These are phyloP conservation scores for Xylariaceae sp. DNA, from an alignment of 2,329 filamentous ascomycete species.

Conservation along the genomic window DNA sequence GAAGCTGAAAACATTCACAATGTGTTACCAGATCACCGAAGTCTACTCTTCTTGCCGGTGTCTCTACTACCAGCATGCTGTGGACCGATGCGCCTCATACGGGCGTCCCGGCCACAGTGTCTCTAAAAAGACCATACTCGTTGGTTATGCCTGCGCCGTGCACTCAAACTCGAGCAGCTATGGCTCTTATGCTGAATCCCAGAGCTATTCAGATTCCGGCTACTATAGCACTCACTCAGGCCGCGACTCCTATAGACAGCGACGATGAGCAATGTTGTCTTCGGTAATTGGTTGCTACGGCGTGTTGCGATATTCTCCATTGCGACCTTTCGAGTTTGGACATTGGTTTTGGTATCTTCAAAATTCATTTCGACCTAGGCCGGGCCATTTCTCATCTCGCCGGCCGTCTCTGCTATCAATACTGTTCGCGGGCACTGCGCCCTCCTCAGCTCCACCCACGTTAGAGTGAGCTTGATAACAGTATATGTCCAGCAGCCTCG, in stretches of 20 bases:
- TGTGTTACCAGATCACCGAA: slow-evolving; percentile 87
- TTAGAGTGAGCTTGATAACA: slow-evolving; percentile 14
- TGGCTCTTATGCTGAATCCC: slow-evolving; percentile 37
- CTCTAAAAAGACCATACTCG: slow-evolving; percentile 71
- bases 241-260: slow-evolving; percentile 37
- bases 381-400: slow-evolving; percentile 28
- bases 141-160: slow-evolving; percentile 71
- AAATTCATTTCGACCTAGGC: slow-evolving; percentile 37
- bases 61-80: slow-evolving; percentile 80
- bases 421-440: slow-evolving; percentile 42
- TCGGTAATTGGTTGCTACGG: slow-evolving; percentile 42
- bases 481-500: slow-evolving; percentile 11
- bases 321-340: slow-evolving; percentile 41
- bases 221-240: slow-evolving; percentile 49
- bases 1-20: slow-evolving; percentile 33
- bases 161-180: slow-evolving; percentile 42
- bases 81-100: slow-evolving; percentile 76
- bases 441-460: slow-evolving; percentile 34
- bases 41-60: slow-evolving; percentile 83
- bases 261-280: slow-evolving; percentile 53
- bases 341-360: slow-evolving; percentile 48
- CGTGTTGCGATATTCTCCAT: slow-evolving; percentile 37
- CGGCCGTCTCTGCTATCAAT: slow-evolving; percentile 47
- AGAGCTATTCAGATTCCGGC: slow-evolving; percentile 51
- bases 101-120: slow-evolving; percentile 68